Percentiles rank a stretch among this genome's conserved stretches.
These are phyloP conservation scores for Cutaneotrichosporon cyanovorans DNA, from an alignment of 1,284 basidiomycete genomes.

Conservation along the genomic window DNA sequence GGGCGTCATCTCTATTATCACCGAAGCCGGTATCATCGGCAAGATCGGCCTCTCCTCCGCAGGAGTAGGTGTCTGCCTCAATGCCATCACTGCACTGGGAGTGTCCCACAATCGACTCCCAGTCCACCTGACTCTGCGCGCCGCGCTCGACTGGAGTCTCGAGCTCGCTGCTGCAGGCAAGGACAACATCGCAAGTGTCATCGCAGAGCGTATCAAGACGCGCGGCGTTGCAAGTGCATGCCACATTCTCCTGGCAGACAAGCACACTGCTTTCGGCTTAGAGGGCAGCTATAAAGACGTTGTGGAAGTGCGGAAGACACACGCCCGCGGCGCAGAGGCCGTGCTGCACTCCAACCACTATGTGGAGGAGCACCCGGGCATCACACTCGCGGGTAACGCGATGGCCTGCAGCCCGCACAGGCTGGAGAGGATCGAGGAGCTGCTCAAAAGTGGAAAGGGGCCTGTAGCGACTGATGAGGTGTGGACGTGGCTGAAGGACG, in stretches of 20 bases:
- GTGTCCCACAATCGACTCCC: constrained; percentile 10
- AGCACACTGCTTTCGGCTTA: constrained; percentile 9
- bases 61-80: constrained; percentile 13
- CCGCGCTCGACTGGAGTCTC: constrained; percentile 12
- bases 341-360: constrained; percentile 20
- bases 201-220: constrained; percentile 1
- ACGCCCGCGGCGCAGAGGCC: neutral
- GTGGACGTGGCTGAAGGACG: constrained; percentile 8
- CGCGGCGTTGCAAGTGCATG: constrained; percentile 13
- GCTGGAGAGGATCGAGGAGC: constrained; percentile 10
- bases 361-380: constrained; percentile 12
- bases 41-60: constrained; percentile 15
- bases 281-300: constrained; percentile 6
- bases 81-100: constrained; percentile 16
- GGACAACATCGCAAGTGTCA: neutral
- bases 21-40: constrained; percentile 18
- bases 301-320: neutral
- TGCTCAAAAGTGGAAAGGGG: neutral
- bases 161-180: neutral
- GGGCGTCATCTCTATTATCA: constrained; percentile 9
- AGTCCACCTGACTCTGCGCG: constrained; percentile 14
- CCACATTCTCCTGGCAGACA: constrained; percentile 14
- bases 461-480: constrained; percentile 1
- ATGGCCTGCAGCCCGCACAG: constrained; percentile 2
- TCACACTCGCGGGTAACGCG: constrained; percentile 2